Conservation (phyloP, 2,329 filamentous ascomycete genomes). For the Hymenoscyphus fraxineus region DNA sequence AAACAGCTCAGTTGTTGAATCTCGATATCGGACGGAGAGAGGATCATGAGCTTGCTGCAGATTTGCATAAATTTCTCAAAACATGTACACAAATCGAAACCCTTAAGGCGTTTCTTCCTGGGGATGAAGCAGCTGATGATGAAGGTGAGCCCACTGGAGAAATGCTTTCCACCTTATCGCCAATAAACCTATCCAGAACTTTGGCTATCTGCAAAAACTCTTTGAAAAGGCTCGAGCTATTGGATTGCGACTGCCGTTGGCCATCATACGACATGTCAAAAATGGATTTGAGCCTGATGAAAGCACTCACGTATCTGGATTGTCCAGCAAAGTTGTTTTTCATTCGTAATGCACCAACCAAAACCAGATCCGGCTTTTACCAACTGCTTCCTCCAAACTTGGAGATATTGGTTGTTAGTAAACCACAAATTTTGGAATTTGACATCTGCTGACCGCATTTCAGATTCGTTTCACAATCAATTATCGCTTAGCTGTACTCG, state of each 20-base stretch:
- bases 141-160: background rate
- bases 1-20: background rate
- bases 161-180: background rate
- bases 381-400: background rate
- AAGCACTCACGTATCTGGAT: slow-evolving; percentile 3
- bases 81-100: background rate
- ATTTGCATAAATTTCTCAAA: background rate
- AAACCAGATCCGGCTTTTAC: background rate
- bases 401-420: background rate
- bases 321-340: slow-evolving; percentile 7
- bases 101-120: background rate
- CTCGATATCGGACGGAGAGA: background rate
- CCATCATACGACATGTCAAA: background rate
- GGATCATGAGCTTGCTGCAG: background rate
- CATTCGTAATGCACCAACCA: background rate
- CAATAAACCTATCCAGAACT: background rate
- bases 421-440: background rate
- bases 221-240: background rate
- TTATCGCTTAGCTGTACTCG: background rate
- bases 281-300: slow-evolving; percentile 11
- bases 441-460: background rate
- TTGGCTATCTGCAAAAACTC: background rate
- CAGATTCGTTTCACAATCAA: background rate
- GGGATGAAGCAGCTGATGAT: background rate
- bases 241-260: slow-evolving; percentile 7